Percentiles rank a stretch among this genome's conserved stretches.
Conservation (phyloP, 2,329 filamentous ascomycete genomes). For the Biscogniauxia sp. region DNA sequence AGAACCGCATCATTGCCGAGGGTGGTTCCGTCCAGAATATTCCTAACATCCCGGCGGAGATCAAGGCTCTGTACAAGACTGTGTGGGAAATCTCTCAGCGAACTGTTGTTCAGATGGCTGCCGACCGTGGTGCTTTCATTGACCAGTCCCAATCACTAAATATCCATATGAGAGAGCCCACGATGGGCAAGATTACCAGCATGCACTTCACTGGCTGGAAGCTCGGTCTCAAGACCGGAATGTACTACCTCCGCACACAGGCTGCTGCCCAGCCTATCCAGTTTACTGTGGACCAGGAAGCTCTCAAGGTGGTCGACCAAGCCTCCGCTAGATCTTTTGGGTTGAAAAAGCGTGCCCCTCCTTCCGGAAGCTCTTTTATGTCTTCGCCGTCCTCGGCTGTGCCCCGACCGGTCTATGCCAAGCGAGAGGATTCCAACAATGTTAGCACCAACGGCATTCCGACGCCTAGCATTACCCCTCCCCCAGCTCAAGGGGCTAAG, state of each 20-base stretch:
- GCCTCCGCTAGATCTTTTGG: slow-evolving; percentile 63
- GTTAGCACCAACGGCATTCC: slow-evolving; percentile 57
- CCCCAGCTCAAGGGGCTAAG: slow-evolving; percentile 44
- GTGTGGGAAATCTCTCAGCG: slow-evolving; percentile 99
- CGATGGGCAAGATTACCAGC: slow-evolving; percentile 99
- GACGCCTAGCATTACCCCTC: slow-evolving; percentile 67
- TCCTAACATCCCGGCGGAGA: slow-evolving; percentile 90
- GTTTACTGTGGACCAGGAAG: slow-evolving; percentile 98
- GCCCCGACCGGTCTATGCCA: slow-evolving; percentile 65
- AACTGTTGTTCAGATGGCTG: slow-evolving; percentile 94
- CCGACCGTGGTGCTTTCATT: slow-evolving; percentile 96
- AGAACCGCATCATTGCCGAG: slow-evolving; percentile 99
- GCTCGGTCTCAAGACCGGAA: slow-evolving; percentile 97
- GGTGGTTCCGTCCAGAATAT: slow-evolving; percentile 96
- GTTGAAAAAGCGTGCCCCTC: slow-evolving; percentile 68
- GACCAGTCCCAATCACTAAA: slow-evolving; percentile 99
- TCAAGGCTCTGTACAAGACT: slow-evolving; percentile 98
- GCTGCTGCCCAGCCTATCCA: slow-evolving; percentile 95
- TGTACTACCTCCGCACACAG: slow-evolving; percentile 99
- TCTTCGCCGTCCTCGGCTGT: slow-evolving; percentile 59
- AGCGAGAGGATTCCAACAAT: slow-evolving; percentile 46
- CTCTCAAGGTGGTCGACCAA: slow-evolving; percentile 82
- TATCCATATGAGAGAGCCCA: slow-evolving; percentile 98
- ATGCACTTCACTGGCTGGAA: slow-evolving; percentile 99
- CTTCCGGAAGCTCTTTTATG: slow-evolving; percentile 51